Evolutionary conservation across 345 rosid species (phyloP), one percentile per base, ranked within the genome.

Genomic region (Conringia planisiliqua): DNA sequence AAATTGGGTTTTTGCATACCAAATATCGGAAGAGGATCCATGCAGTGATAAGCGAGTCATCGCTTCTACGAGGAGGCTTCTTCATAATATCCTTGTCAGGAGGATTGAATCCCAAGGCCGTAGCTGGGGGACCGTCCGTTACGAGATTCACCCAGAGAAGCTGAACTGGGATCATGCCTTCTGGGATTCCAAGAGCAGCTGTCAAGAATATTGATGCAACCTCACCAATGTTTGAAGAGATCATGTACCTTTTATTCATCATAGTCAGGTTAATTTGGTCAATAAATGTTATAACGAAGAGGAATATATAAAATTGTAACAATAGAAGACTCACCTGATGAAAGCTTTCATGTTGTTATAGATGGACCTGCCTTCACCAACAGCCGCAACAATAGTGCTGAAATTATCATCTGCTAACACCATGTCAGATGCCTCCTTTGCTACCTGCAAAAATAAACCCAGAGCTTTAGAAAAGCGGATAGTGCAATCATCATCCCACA

Each of bases 61-160:
- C 96, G 39, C 97, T 92, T 74, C 87, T 86, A 54, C 97, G 82
- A 2, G 99, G 97, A 66, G 97, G 96, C 81, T 95, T 95, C 83
- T 83, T 86, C 99, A 95, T 95, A 10, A 95, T 83, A 74, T 90
- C 97, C 8, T 80, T 89, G 78, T 95, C 99, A 35, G 98, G 96
- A 9, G 99, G 99, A 57, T 95, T 95, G 81, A 95, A 95, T 64
- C 99, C 99, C 60, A 95, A 70, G 57, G 99, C 99, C 6, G 99
- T 95, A 42, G 99, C 99, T 48, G 99, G 98, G 27, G 99, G 99
- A 17, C 99, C 98, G 61, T 95, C 99, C 0, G 99, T 95, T 18
- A 95, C 99, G 24, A 95, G 97, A 80, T 95, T 95, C 26, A 95
- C 99, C 99, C 99, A 95, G 55, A 95, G 90, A 84, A 95, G 97